phyloP scores from a whole-genome alignment of 169 alveolate species.

The Plasmodium malariae region DNA sequence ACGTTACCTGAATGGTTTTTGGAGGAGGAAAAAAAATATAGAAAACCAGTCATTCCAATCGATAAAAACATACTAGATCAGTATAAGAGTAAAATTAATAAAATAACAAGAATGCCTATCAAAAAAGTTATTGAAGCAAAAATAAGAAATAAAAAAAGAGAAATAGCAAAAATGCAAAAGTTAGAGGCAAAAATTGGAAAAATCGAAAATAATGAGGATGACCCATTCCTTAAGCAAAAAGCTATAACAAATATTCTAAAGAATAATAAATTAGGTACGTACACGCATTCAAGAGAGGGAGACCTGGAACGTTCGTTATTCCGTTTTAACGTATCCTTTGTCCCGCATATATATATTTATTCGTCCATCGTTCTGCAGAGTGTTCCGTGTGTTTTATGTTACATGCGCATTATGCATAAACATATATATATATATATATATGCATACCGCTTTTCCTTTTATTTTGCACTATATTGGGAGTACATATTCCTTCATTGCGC shows the following conservation, averaged over 20 bases:
- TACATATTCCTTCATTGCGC: neutral
- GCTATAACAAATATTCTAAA: constrained; percentile 88
- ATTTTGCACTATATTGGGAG: too few species aligned
- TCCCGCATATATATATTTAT: neutral
- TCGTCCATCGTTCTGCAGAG: too few species aligned
- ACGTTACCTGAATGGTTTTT: constrained; percentile 97
- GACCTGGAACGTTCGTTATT: neutral
- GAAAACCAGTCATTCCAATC: constrained; percentile 94
- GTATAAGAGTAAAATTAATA: constrained; percentile 94
- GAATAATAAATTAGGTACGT: constrained; percentile 87
- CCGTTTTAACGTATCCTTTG: neutral
- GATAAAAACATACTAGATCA: constrained; percentile 95
- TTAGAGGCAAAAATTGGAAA: constrained; percentile 92
- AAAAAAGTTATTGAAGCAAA: constrained; percentile 97
- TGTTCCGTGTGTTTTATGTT: neutral
- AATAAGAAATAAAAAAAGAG: constrained; percentile 94
- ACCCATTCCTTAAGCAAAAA: constrained; percentile 91
- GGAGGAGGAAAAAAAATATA: constrained; percentile 96
- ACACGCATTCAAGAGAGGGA: constrained; percentile 54
- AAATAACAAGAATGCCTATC: constrained; percentile 96
- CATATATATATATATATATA: neutral
- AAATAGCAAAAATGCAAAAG: constrained; percentile 93
- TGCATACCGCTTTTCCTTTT: neutral
- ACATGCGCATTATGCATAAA: neutral
- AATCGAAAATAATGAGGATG: constrained; percentile 92